Conservation (phyloP, 352 stramenopile species). For the Phytopythium montanum region DNA sequence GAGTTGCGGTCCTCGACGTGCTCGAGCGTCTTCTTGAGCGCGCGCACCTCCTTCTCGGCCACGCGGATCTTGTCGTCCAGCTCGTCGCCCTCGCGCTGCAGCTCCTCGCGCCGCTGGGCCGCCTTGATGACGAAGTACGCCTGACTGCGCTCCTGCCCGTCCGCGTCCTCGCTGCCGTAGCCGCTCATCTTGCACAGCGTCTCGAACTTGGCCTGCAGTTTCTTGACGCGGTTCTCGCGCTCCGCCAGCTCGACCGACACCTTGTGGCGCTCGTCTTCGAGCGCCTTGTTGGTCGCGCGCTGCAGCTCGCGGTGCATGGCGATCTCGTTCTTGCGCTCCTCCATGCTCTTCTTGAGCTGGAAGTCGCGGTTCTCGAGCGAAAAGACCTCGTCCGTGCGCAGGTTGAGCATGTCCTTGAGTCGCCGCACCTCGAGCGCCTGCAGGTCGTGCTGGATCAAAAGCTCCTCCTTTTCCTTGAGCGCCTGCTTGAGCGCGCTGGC, state of each 20-base stretch:
- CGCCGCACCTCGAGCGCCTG: constrained; percentile 92
- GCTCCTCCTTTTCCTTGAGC: constrained; percentile 88
- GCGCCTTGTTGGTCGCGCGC: constrained; percentile 76
- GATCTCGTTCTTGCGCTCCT: constrained; percentile 93
- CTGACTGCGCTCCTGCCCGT: constrained; percentile 86
- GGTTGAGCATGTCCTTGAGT: constrained; percentile 87
- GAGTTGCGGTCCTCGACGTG: constrained; percentile 93
- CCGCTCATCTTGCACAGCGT: constrained; percentile 80
- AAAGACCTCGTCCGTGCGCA: constrained; percentile 90
- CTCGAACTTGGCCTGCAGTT: constrained; percentile 94
- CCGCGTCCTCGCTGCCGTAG: constrained; percentile 58
- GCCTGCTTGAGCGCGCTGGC: constrained; percentile 79
- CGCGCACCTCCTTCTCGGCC: constrained; percentile 91
- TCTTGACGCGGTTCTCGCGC: constrained; percentile 83
- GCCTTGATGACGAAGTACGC: constrained; percentile 95
- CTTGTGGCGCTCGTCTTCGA: constrained; percentile 94
- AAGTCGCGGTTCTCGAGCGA: constrained; percentile 93
- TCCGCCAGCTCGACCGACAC: constrained; percentile 90
- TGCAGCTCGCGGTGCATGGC: constrained; percentile 88
- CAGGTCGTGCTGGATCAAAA: constrained; percentile 92
- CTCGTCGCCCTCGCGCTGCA: constrained; percentile 94
- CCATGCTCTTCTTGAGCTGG: constrained; percentile 92
- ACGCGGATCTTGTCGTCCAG: constrained; percentile 93
- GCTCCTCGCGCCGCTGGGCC: constrained; percentile 93
- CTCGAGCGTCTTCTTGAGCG: constrained; percentile 91